Conservation (phyloP, 441 rosid species). For the Gossypium davidsonii region DNA sequence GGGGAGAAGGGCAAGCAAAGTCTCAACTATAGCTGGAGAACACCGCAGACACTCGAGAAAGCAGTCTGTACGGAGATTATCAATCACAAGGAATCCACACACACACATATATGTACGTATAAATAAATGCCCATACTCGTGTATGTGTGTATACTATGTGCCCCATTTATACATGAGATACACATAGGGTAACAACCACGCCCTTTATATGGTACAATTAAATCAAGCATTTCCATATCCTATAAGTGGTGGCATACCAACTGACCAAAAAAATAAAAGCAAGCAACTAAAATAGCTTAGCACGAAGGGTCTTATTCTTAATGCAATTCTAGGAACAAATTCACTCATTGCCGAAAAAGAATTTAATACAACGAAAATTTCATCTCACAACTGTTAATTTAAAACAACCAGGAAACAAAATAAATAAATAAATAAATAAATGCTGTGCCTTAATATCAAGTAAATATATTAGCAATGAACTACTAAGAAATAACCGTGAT, state of each 20-base stretch:
- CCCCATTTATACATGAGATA: background rate
- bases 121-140: background rate
- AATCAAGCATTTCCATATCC: background rate
- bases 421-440: background rate
- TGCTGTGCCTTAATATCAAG: background rate
- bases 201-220: background rate
- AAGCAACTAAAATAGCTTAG: background rate
- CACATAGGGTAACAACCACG: background rate
- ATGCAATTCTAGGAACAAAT: background rate
- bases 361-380: background rate
- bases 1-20: background rate
- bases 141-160: background rate
- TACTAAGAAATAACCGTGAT: background rate
- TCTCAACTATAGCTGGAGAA: slow-evolving; percentile 1
- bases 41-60: background rate
- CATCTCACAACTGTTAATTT: background rate
- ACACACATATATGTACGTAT: background rate
- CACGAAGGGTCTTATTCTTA: background rate
- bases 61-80: background rate
- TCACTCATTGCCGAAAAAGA: background rate
- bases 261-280: background rate
- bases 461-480: background rate
- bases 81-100: background rate
- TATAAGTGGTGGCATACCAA: background rate
- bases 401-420: background rate